Conservation (phyloP, 2,329 filamentous ascomycete genomes). For the Chaetomium olivaceum region DNA sequence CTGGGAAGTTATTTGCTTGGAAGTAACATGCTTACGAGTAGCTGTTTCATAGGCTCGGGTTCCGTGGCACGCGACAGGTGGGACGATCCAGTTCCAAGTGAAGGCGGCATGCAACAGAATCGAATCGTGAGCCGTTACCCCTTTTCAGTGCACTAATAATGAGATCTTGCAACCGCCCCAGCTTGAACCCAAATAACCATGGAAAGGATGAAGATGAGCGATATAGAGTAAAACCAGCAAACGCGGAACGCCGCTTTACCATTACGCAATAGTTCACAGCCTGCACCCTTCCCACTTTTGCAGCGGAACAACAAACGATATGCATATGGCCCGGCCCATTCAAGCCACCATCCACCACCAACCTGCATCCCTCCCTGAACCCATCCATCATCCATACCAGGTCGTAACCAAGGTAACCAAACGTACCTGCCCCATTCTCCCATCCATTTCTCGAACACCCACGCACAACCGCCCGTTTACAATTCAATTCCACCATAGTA, state of each 20-base stretch:
- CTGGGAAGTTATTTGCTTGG: background rate
- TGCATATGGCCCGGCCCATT: background rate
- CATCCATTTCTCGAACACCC: slow-evolving; percentile 1
- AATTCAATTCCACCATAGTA: slow-evolving; percentile 3
- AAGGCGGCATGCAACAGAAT: background rate
- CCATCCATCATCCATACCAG: background rate
- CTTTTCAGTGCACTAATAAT: background rate
- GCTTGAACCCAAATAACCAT: too few relatives aligned
- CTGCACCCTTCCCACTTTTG: background rate
- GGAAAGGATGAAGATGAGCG: background rate
- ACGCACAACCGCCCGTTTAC: background rate
- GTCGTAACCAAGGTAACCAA: slow-evolving; percentile 3
- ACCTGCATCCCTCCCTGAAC: background rate
- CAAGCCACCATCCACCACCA: background rate
- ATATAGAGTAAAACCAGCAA: background rate
- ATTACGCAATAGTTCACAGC: background rate
- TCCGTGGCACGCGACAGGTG: background rate
- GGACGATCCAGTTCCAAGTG: background rate
- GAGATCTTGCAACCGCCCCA: background rate
- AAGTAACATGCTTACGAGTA: background rate
- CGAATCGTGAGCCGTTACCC: background rate
- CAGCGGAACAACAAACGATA: background rate
- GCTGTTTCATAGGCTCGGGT: background rate
- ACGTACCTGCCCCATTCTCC: background rate
- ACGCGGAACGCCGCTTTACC: background rate